Evolutionary conservation across 2,329 filamentous ascomycete genomes (phyloP).

Genomic region (Malbranchea zuffiana): DNA sequence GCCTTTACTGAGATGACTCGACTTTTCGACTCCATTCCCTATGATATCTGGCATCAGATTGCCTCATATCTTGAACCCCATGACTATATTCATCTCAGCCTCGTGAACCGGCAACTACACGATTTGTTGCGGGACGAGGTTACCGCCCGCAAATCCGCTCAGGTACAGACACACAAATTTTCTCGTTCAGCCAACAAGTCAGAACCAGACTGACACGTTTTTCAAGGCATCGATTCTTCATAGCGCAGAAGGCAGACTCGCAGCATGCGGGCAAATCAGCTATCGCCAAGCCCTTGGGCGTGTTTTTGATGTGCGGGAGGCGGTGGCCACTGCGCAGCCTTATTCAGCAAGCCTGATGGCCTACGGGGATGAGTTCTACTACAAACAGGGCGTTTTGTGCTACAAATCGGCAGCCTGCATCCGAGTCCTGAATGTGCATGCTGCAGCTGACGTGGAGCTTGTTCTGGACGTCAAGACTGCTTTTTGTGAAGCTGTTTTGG

Average conservation of each 20-base stretch:
- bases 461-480: constrained; percentile 41
- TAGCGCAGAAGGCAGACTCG: constrained; percentile 37
- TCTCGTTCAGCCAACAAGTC: no score
- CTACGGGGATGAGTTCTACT: constrained; percentile 51
- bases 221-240: constrained; percentile 33
- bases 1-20: constrained; percentile 7
- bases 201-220: constrained; percentile 14
- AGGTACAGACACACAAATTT: no score
- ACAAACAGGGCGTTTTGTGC: constrained; percentile 53
- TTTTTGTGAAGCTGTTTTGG: constrained; percentile 4
- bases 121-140: constrained; percentile 43
- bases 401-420: constrained; percentile 47
- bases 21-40: constrained; percentile 43
- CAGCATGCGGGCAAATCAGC: constrained; percentile 25
- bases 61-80: constrained; percentile 45
- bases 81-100: constrained; percentile 48
- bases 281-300: constrained; percentile 49
- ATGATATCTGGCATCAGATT: constrained; percentile 54
- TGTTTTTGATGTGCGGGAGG: constrained; percentile 49
- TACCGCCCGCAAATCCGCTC: constrained; percentile 47
- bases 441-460: constrained; percentile 40
- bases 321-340: constrained; percentile 51
- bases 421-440: constrained; percentile 49
- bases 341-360: constrained; percentile 52
- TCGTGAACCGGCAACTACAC: constrained; percentile 43